Evolutionary conservation across 1,284 basidiomycete genomes (phyloP).

Genomic region (Cystobasidium sp.): DNA sequence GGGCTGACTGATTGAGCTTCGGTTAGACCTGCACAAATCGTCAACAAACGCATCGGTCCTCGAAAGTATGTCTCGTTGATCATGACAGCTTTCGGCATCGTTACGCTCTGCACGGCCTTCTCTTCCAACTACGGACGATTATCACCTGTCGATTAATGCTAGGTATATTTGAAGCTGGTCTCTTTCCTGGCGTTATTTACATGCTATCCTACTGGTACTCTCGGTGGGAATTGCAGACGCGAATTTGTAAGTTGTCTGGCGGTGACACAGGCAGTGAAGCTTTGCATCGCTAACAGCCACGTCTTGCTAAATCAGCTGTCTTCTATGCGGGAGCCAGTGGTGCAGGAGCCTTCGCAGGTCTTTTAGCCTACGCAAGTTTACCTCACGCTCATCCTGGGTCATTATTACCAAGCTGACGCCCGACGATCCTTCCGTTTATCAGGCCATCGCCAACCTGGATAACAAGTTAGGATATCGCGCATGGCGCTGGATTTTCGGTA

Average conservation of each 20-base stretch:
- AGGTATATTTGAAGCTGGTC: conserved; percentile 21
- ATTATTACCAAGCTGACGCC: conserved; percentile 58
- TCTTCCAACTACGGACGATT: conserved; percentile 14
- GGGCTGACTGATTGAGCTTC: not conserved
- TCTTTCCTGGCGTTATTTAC: conserved; percentile 27
- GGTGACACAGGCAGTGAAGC: not conserved
- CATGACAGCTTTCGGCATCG: conserved; percentile 15
- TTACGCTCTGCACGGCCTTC: conserved; percentile 19
- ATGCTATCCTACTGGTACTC: conserved; percentile 20
- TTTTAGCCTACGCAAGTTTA: conserved; percentile 2
- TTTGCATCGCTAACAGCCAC: no score
- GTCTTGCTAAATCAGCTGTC: not conserved
- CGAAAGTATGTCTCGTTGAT: not conserved
- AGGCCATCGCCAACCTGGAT: conserved; percentile 57
- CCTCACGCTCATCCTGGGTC: not conserved
- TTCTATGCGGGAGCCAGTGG: conserved; percentile 10
- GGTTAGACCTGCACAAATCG: conserved; percentile 22
- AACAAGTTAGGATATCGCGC: conserved; percentile 55
- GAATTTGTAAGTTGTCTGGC: conserved; percentile 1
- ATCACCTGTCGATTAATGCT: conserved; percentile 15
- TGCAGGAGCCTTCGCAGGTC: conserved; percentile 24
- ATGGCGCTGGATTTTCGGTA: conserved; percentile 51
- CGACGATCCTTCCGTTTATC: conserved; percentile 43
- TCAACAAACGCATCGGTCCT: conserved; percentile 26
- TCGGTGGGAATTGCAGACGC: conserved; percentile 13